Base-by-base conservation (phyloP, 306 rosid genomes). In the Bauhinia variegata region DNA sequence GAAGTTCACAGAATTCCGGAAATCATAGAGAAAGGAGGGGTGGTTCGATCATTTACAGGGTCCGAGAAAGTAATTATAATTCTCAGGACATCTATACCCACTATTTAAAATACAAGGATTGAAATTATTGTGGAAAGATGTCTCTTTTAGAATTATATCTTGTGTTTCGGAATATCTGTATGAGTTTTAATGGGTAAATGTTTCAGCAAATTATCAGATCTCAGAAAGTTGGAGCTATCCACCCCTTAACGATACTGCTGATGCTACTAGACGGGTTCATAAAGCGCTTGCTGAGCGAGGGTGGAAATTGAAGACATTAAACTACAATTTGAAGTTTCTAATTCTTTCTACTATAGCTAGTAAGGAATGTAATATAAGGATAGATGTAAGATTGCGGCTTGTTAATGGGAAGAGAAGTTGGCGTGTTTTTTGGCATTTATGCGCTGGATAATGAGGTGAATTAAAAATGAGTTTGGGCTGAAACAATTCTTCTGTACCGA, bases 221-320 rank as follows among this genome's bases (percentile, higher is more conserved):
- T 79, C 91, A 3, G 97, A 93, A 71, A 93, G 88, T 80, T 93
- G 98, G 98, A 93, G 98, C 73, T 93, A 89, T 78, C 98, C 97
- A 16, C 98, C 97, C 11, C 91, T 93, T 28, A 84, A 74, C 31
- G 98, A 89, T 73, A 89, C 97, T 11, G 91, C 88, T 2, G 85
- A 89, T 76, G 97, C 95, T 33, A 97, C 96, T 19, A 78, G 75
- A 65, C 84, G 70, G 75, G 96, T 93, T 60, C 91, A 61, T 51
- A 84, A 84, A 71, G 86, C 84, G 14, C 89, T 93, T 56, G 89
- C 89, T 6, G 87, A 86, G 60, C 93, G 87, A 36, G 97, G 98
- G 59, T 93, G 98, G 98, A 85, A 88, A 74, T 55, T 93, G 83
- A 95, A 87, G 70, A 73, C 83, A 37, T 91, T 91, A 74, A 60